Evolutionary conservation across 169 alveolate genomes (phyloP), one percentile per base, ranked within the genome.

Genomic region (Plasmodium relictum): DNA sequence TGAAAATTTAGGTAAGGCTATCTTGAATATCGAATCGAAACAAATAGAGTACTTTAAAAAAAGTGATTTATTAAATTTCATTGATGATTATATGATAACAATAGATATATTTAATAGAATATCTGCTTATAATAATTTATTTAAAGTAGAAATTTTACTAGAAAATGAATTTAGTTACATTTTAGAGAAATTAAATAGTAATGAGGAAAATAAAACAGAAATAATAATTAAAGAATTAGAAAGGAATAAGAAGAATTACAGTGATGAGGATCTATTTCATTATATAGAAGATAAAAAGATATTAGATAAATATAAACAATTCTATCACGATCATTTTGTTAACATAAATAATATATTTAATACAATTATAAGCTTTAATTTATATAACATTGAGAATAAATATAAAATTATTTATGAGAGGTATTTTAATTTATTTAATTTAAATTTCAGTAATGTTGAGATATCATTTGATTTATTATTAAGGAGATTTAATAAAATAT

Each of bases 371-470:
- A 63, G 78, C 31, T 63, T 63, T 2, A 63, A 78, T n/a, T 24
- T 78, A 44, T 12, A 31, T 26, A 69, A 39, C 16, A 52, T 63
- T 22, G 89, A 78, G 20, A 66, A 18, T 39, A 68, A 69, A 22
- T 24, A 83, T 61, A 70, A 70, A 14, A 24, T 10, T 14, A 63
- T 83, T 0, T 83, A 70, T 68, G 85, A 66, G 45, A 18, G 91
- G 56, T 83, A 83, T 56, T 83, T 31, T 69, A 69, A 83, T 42
- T 48, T 83, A 8, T 83, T 83, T 12, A 83, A 83, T 22, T 31
- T 83, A 1, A 83, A 69, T 12, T 83, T 66, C 45, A 83, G 86
- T 39, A 83, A 83, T 39, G 86, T 83, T 0, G 91, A 83, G 48
- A 20, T 69, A 5, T 83, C 91, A 3, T 68, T 66, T 59, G 73